Base-by-base conservation (phyloP, 768 basidiomycete genomes). In the Exidia glandulosa region DNA sequence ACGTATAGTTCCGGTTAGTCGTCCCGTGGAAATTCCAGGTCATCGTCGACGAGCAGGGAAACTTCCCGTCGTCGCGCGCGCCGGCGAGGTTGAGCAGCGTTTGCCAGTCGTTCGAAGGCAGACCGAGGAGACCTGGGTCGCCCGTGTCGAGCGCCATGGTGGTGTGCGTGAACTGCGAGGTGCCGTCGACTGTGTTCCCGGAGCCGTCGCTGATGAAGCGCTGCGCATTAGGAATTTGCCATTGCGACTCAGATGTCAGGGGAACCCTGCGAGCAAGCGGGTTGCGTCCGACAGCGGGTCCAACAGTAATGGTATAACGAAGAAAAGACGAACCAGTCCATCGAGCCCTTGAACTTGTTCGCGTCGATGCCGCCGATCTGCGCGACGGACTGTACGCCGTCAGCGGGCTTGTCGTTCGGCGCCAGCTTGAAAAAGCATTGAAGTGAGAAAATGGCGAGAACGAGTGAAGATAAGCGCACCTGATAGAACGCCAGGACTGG, bases 71-170 rank as follows among this genome's bases (percentile, higher is more conserved):
- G 9, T 33, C 32, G 10, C 57, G 29, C 32, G 56, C 60, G 10
- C 57, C 57, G 31, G 57, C 45, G 31, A 52, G 56, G 25, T 36
- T 23, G 32, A 61, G 34, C 9, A 61, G 60, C 19, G 34, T 58
- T 19, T 58, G 37, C 60, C 60, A 61, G 57, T 61, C 60, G 57
- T 58, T 54, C 30, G 57, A 41, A 30, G 60, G 60, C 3, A 61
- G 60, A 5, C 60, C 60, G 33, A 61, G 48, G 23, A 61, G 57
- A 12, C 50, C 57, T 29, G 60, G 60, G 47, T 57, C 57, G 60
- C 60, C 60, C 27, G 50, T 54, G 30, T 54, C 50, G 50, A 54
- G 50, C 25, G 50, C 30, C 19, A 59, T 52, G 14, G 50, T 45
- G 16, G 59, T 36, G 31, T 59, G 59, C 36, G 48, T 54, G 52